A percentile compares a stretch with the other conserved stretches of the same genome.
phyloP scores from a whole-genome alignment of 2,329 filamentous ascomycete genomes.

The Phyllosticta capitalensis region DNA sequence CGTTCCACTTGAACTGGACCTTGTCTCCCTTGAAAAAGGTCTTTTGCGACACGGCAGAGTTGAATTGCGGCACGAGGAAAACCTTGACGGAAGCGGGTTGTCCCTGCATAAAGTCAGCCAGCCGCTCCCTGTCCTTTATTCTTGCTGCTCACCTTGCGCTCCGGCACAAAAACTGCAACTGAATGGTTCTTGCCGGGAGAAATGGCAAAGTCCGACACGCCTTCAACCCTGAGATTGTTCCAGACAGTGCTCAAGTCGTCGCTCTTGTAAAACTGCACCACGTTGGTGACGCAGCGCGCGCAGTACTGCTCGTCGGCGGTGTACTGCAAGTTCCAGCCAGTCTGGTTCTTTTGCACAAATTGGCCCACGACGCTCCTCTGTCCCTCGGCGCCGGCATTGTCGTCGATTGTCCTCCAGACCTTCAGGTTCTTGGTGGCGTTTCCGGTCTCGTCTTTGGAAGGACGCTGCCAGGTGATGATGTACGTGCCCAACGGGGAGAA shows the following conservation, averaged over 20 bases:
- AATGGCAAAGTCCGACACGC: constrained; percentile 79
- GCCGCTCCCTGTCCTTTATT: background rate
- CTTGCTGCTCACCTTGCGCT: constrained; percentile 64
- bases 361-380: constrained; percentile 66
- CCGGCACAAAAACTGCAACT: constrained; percentile 88
- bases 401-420: constrained; percentile 81
- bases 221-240: constrained; percentile 92
- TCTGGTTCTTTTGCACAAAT: constrained; percentile 93
- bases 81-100: constrained; percentile 91
- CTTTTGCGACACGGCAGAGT: constrained; percentile 80
- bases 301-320: constrained; percentile 89
- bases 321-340: constrained; percentile 96
- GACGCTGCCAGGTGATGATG: constrained; percentile 93
- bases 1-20: constrained; percentile 97
- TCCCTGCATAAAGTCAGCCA: constrained; percentile 48
- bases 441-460: constrained; percentile 83
- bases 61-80: constrained; percentile 85
- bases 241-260: constrained; percentile 76
- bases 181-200: constrained; percentile 84
- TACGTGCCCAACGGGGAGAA: constrained; percentile 91
- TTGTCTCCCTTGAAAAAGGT: constrained; percentile 99
- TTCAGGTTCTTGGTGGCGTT: constrained; percentile 95
- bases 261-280: constrained; percentile 94
- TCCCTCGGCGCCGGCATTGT: constrained; percentile 49
- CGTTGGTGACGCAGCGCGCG: constrained; percentile 88